Percentiles rank a stretch among this genome's conserved stretches.
Evolutionary conservation across 2,329 filamentous ascomycete genomes (phyloP).

Genomic region (Canariomyces notabilis): DNA sequence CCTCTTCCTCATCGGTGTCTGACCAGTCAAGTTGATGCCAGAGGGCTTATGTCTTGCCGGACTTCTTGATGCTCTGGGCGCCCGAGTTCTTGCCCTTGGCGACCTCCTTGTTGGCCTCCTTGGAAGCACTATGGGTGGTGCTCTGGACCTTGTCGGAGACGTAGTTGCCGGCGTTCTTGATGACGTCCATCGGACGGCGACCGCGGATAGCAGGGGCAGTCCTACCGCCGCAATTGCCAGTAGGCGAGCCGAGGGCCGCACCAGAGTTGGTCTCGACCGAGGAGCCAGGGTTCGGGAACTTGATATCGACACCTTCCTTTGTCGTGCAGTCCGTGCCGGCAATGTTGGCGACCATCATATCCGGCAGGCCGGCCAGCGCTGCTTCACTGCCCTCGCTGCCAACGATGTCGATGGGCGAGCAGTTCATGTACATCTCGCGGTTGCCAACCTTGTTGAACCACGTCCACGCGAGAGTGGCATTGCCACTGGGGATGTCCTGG

Average conservation of each 20-base stretch:
- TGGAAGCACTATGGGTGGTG: slow-evolving; percentile 8
- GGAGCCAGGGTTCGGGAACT: slow-evolving; percentile 64
- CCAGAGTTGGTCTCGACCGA: slow-evolving; percentile 43
- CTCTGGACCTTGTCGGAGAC: slow-evolving; percentile 50
- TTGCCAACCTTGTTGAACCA: slow-evolving; percentile 95
- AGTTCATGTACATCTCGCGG: slow-evolving; percentile 98
- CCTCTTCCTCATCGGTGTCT: no score
- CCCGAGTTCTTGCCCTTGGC: slow-evolving; percentile 49
- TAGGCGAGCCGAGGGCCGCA: slow-evolving; percentile 6
- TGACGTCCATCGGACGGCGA: no score
- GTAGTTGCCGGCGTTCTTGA: slow-evolving; percentile 55
- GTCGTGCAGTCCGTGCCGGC: slow-evolving; percentile 47
- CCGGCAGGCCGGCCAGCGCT: slow-evolving; percentile 59
- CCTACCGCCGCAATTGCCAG: slow-evolving; percentile 15
- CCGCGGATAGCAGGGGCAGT: background rate
- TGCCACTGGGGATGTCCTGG: slow-evolving; percentile 62
- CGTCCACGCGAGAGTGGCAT: slow-evolving; percentile 82
- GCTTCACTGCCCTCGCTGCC: slow-evolving; percentile 44
- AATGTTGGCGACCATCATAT: slow-evolving; percentile 73
- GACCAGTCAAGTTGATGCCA: background rate
- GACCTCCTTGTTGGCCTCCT: slow-evolving; percentile 21
- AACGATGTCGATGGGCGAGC: slow-evolving; percentile 66
- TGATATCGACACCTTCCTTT: slow-evolving; percentile 48
- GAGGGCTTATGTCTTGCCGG: slow-evolving; percentile 33
- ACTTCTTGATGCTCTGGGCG: no score